Percentiles rank a stretch among this genome's conserved stretches.
phyloP scores from a whole-genome alignment of 139 green algal species.

The Edaphochlamys debaryana region DNA sequence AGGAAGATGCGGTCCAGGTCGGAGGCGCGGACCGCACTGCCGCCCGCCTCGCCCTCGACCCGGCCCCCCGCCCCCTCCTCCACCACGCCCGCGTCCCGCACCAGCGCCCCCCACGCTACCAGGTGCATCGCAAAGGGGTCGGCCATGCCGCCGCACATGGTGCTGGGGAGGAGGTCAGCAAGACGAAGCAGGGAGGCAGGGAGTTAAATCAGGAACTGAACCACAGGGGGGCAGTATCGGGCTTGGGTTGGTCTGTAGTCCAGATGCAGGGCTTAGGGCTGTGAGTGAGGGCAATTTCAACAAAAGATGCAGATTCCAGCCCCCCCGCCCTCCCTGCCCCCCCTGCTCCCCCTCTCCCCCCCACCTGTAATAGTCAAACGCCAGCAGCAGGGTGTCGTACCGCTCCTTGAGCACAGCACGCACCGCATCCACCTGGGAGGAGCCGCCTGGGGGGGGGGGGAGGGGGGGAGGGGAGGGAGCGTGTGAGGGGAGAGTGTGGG shows the following conservation, averaged over 20 bases:
- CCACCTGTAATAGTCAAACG: conserved; percentile 46
- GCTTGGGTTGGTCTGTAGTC: too few relatives aligned
- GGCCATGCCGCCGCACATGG: conserved; percentile 16
- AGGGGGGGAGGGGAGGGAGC: not conserved
- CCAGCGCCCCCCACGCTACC: conserved; percentile 58
- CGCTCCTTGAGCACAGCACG: not conserved
- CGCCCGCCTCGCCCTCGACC: conserved; percentile 42
- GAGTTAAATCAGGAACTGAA: too few relatives aligned
- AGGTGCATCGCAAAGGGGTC: conserved; percentile 52
- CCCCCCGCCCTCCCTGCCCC: too few relatives aligned
- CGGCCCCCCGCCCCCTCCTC: not conserved
- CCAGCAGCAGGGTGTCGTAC: conserved; percentile 33
- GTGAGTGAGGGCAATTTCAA: too few relatives aligned
- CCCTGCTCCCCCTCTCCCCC: too few relatives aligned
- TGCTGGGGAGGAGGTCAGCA: not conserved
- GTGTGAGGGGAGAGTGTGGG: too few relatives aligned
- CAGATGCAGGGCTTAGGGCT: too few relatives aligned
- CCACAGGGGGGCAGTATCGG: too few relatives aligned
- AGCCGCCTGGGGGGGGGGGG: conserved; percentile 8
- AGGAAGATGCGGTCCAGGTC: conserved; percentile 76
- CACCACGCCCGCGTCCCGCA: conserved; percentile 32
- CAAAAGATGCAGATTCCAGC: too few relatives aligned
- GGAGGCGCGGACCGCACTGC: conserved; percentile 47
- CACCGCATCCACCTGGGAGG: conserved; percentile 13
- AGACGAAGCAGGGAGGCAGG: too few relatives aligned